A percentile compares a stretch with the other conserved stretches of the same genome.
phyloP scores from a whole-genome alignment of 345 rosid genomes.

The Geranium brycei region DNA sequence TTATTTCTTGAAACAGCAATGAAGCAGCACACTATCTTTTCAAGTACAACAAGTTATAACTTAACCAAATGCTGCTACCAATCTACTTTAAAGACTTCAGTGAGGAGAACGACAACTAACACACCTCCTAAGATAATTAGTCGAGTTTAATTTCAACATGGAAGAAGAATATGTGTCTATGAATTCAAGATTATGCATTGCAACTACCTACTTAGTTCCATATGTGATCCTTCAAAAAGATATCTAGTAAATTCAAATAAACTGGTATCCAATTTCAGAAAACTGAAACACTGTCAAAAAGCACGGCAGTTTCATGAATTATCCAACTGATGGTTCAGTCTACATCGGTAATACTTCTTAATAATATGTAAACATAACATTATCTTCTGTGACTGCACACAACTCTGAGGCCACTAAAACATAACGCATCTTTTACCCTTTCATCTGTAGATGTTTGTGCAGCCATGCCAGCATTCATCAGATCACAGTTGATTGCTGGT shows the following conservation, averaged over 20 bases:
- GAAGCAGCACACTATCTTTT: background rate
- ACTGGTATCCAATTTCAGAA: background rate
- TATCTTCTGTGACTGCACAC: background rate
- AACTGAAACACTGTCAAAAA: background rate
- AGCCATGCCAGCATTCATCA: background rate
- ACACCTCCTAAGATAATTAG: background rate
- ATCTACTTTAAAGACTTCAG: background rate
- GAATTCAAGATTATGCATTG: background rate
- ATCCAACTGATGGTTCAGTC: background rate
- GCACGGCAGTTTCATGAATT: background rate
- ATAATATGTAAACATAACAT: background rate
- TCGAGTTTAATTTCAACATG: background rate
- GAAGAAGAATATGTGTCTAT: background rate
- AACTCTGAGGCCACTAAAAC: background rate
- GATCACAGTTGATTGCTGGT: background rate
- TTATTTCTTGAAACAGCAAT: background rate
- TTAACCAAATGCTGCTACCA: background rate
- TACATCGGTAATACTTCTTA: background rate
- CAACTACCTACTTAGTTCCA: background rate
- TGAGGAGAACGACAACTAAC: background rate
- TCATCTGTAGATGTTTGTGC: background rate
- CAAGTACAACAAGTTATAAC: background rate
- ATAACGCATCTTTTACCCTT: background rate
- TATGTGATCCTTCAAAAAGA: background rate
- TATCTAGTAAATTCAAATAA: too few relatives aligned